Conservation (phyloP, 345 rosid genomes). For the Gossypium longicalyx region DNA sequence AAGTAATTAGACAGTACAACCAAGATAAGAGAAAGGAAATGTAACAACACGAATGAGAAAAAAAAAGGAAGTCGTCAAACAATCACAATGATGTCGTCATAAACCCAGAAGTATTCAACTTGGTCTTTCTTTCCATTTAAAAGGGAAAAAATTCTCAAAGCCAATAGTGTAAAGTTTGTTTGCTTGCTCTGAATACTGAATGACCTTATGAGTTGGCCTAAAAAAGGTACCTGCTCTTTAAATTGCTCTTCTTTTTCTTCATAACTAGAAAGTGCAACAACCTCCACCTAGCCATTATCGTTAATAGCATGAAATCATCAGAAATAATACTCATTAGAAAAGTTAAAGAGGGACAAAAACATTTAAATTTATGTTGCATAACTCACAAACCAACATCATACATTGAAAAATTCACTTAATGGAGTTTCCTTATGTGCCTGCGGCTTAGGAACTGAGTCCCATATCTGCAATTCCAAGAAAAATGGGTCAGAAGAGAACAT, state of each 20-base stretch:
- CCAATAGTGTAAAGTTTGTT: neutral
- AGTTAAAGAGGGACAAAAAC: slow-evolving; percentile 11
- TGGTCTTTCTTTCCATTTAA: slow-evolving; percentile 4
- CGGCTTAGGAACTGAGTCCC: slow-evolving; percentile 97
- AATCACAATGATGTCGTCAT: neutral
- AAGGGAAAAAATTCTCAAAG: neutral
- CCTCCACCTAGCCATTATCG: slow-evolving; percentile 68
- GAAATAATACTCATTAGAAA: slow-evolving; percentile 6
- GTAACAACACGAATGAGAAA: neutral
- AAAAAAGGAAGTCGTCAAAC: neutral
- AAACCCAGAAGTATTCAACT: neutral
- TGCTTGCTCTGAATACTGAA: neutral
- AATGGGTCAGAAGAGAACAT: slow-evolving; percentile 14
- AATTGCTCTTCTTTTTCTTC: slow-evolving; percentile 98
- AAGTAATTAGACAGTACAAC: neutral
- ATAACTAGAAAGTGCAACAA: slow-evolving; percentile 93
- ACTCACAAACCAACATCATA: slow-evolving; percentile 29
- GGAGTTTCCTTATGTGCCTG: slow-evolving; percentile 90
- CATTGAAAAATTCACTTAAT: slow-evolving; percentile 93
- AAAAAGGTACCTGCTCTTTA: slow-evolving; percentile 73
- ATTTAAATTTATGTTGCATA: neutral
- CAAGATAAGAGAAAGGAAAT: neutral
- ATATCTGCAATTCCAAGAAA: slow-evolving; percentile 58
- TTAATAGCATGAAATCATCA: slow-evolving; percentile 11
- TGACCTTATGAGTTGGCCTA: neutral